Evolutionary conservation across 1,139 yeast genomes (phyloP).

Genomic region (Suhomyces choctaworum): DNA sequence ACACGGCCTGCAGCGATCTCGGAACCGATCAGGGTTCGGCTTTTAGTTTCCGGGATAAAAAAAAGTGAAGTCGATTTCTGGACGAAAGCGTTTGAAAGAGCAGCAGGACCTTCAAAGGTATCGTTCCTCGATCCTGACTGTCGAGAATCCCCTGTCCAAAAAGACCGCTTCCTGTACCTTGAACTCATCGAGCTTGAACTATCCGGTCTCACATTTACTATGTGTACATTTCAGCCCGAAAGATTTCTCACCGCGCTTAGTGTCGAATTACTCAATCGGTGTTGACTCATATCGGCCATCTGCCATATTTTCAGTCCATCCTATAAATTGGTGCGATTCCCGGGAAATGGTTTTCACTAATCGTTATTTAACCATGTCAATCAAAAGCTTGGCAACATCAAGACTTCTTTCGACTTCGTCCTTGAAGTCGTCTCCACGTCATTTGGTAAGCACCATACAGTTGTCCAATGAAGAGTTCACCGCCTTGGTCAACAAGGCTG

Average conservation of each 20-base stretch:
- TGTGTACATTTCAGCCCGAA: conserved; percentile 9
- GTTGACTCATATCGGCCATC: conserved; percentile 15
- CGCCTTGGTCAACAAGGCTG: conserved; percentile 68
- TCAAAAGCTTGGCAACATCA: conserved; percentile 9
- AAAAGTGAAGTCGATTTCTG: no score
- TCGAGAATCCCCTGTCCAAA: no score
- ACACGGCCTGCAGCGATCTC: background rate
- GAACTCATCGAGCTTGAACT: no score
- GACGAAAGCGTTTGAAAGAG: no score
- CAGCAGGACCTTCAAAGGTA: no score
- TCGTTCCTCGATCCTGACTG: no score
- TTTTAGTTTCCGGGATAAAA: no score
- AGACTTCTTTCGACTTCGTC: conserved; percentile 14
- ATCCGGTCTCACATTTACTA: conserved; percentile 3
- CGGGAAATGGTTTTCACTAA: conserved; percentile 1
- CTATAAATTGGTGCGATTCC: conserved; percentile 8
- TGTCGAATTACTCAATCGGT: conserved; percentile 19
- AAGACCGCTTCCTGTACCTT: no score
- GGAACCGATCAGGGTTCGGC: no score
- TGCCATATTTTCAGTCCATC: conserved; percentile 7
- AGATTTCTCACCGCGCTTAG: conserved; percentile 28
- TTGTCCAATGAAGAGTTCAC: conserved; percentile 67
- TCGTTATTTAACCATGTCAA: conserved; percentile 9
- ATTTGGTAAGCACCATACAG: conserved; percentile 77
- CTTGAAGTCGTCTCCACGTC: conserved; percentile 49